Evolutionary conservation across 768 basidiomycete genomes (phyloP).

Genomic region (Russula griseocarnosa): DNA sequence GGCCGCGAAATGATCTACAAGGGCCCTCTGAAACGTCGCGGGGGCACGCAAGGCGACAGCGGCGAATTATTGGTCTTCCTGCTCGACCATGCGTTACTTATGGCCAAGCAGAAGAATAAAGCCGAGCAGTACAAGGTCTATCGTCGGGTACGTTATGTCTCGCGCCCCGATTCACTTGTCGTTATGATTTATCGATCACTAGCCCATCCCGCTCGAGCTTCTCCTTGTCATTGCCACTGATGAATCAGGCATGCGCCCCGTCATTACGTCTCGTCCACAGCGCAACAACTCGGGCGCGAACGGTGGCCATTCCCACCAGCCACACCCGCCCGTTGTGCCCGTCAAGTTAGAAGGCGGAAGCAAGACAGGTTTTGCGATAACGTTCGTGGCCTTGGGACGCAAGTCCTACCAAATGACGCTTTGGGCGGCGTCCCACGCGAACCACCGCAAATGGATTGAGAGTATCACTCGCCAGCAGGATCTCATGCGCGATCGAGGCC

Average conservation of each 20-base stretch:
- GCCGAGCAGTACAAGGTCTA: constrained; percentile 92
- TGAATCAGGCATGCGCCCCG: constrained; percentile 43
- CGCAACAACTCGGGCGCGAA: constrained; percentile 34
- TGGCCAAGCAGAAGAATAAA: constrained; percentile 91
- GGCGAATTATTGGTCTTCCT: constrained; percentile 92
- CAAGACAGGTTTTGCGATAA: constrained; percentile 88
- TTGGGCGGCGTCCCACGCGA: constrained; percentile 82
- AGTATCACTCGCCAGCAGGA: constrained; percentile 87
- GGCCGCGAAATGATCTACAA: constrained; percentile 89
- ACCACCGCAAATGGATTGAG: constrained; percentile 93
- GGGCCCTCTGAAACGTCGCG: constrained; percentile 82
- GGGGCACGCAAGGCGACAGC: constrained; percentile 63
- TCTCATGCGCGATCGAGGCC: constrained; percentile 73
- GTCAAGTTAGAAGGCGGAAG: constrained; percentile 47
- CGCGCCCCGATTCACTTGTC: neutral
- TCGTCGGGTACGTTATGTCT: constrained; percentile 61
- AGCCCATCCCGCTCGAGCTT: constrained; percentile 96
- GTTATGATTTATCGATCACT: constrained; percentile 22
- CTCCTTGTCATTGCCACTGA: constrained; percentile 77
- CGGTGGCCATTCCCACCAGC: constrained; percentile 38
- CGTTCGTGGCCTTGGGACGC: constrained; percentile 89
- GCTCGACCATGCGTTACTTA: constrained; percentile 93
- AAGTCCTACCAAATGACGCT: constrained; percentile 89
- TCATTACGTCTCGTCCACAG: constrained; percentile 39
- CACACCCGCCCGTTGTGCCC: constrained; percentile 47